Conservation (phyloP, 352 stramenopile genomes). For the Globisporangium emineosum region DNA sequence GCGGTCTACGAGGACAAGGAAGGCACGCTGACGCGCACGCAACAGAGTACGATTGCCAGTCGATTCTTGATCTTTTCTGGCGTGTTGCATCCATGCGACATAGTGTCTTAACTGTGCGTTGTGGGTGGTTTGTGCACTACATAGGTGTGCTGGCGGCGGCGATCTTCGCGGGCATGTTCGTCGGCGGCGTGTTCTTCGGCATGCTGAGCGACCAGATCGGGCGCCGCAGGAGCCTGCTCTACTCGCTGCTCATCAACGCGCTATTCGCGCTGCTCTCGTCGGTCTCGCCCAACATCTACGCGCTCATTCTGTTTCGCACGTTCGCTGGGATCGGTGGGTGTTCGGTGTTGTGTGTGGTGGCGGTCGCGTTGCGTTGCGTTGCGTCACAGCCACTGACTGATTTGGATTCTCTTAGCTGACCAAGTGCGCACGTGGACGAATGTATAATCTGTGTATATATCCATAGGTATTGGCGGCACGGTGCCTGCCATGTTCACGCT, state of each 20-base stretch:
- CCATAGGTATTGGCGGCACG: slow-evolving; percentile 86
- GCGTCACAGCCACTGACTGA: too few species aligned
- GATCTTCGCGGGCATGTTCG: slow-evolving; percentile 90
- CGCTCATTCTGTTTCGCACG: slow-evolving; percentile 59
- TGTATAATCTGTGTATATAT: too few species aligned
- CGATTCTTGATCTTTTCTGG: too few species aligned
- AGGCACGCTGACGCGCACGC: slow-evolving; percentile 38
- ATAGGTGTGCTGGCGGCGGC: slow-evolving; percentile 77
- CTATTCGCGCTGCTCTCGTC: slow-evolving; percentile 77
- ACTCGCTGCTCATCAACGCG: slow-evolving; percentile 80
- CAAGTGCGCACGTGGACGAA: too few species aligned
- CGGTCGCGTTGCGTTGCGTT: too few species aligned
- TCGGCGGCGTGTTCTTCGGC: slow-evolving; percentile 79
- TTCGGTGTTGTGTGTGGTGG: too few species aligned
- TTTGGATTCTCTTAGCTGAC: too few species aligned
- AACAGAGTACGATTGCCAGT: slow-evolving; percentile 69
- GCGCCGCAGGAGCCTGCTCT: slow-evolving; percentile 61
- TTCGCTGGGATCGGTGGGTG: slow-evolving; percentile 55
- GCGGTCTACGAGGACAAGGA: slow-evolving; percentile 78
- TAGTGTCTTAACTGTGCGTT: neutral
- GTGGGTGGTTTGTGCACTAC: too few species aligned
- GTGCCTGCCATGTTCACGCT: slow-evolving; percentile 87
- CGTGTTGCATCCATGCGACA: neutral
- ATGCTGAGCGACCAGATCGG: slow-evolving; percentile 76
- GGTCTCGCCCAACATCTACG: slow-evolving; percentile 53